Conservation (phyloP, 2,329 filamentous ascomycete genomes). For the Microcyclosporella mali region DNA sequence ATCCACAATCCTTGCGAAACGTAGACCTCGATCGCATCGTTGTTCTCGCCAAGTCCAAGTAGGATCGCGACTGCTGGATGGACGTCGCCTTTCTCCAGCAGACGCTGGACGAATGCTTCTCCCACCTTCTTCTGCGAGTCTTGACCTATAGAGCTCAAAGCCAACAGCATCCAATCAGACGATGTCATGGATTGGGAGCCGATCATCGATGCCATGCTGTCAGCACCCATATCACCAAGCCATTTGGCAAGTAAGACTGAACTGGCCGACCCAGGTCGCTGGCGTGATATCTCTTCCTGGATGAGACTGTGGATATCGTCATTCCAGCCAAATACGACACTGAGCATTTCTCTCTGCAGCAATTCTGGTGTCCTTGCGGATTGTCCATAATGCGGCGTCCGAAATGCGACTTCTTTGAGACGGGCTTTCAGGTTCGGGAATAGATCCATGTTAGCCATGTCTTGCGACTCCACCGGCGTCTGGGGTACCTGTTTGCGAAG, state of each 20-base stretch:
- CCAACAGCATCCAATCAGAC: conserved; percentile 94
- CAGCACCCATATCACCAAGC: conserved; percentile 78
- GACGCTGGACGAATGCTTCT: conserved; percentile 80
- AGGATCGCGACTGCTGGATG: conserved; percentile 90
- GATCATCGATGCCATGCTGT: conserved; percentile 70
- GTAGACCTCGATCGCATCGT: conserved; percentile 94
- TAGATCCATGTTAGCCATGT: conserved; percentile 59
- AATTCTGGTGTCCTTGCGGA: conserved; percentile 55
- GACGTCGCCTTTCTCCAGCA: conserved; percentile 83
- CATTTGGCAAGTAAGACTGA: conserved; percentile 84
- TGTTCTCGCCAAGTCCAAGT: conserved; percentile 83
- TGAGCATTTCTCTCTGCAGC: conserved; percentile 83
- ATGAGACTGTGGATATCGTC: conserved; percentile 75
- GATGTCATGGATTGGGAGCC: conserved; percentile 80
- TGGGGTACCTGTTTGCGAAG: conserved; percentile 73
- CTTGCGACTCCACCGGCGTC: conserved; percentile 64
- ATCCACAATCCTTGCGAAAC: conserved; percentile 85
- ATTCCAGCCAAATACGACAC: conserved; percentile 91
- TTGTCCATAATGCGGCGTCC: conserved; percentile 53
- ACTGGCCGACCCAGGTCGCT: conserved; percentile 66
- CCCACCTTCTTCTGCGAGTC: conserved; percentile 81
- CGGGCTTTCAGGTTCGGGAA: conserved; percentile 81
- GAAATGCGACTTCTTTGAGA: conserved; percentile 76
- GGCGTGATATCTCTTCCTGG: conserved; percentile 72
- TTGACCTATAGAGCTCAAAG: conserved; percentile 75